A percentile compares a stretch with the other conserved stretches of the same genome.
These are phyloP conservation scores for Yarrowia porcina DNA, from an alignment of 805 yeast genomes.

Conservation along the genomic window DNA sequence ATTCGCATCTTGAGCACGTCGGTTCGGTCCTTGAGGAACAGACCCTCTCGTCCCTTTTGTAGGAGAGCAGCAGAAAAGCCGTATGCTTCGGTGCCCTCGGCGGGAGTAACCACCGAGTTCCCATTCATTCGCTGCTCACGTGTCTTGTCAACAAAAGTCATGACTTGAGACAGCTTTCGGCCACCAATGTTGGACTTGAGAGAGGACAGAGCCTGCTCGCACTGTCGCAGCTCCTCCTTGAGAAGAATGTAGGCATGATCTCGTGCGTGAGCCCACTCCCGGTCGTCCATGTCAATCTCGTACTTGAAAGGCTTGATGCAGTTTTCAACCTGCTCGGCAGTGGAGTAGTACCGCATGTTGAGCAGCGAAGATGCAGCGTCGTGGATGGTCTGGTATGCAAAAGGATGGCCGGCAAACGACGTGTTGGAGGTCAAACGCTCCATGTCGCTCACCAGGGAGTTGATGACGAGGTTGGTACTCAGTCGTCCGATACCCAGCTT, in stretches of 20 bases:
- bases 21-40: slow-evolving; percentile 71
- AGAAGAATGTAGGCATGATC: slow-evolving; percentile 71
- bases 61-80: slow-evolving; percentile 80
- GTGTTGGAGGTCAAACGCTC: slow-evolving; percentile 70
- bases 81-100: slow-evolving; percentile 60
- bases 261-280: slow-evolving; percentile 84
- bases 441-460: slow-evolving; percentile 74
- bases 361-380: slow-evolving; percentile 83
- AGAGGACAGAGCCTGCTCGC: slow-evolving; percentile 57
- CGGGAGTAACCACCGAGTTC: slow-evolving; percentile 31
- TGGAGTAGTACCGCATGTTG: slow-evolving; percentile 73
- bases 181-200: slow-evolving; percentile 76
- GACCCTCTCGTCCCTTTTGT: slow-evolving; percentile 77
- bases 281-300: slow-evolving; percentile 92
- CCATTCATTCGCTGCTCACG: slow-evolving; percentile 27
- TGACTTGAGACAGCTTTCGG: slow-evolving; percentile 76
- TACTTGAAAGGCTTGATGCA: slow-evolving; percentile 97
- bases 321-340: slow-evolving; percentile 98
- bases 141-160: slow-evolving; percentile 52
- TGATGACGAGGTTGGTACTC: slow-evolving; percentile 77
- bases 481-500: slow-evolving; percentile 92
- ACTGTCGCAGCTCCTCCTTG: slow-evolving; percentile 82
- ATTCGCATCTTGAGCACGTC: slow-evolving; percentile 69
- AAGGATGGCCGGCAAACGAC: slow-evolving; percentile 77
- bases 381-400: slow-evolving; percentile 72